Evolutionary conservation across 2,329 filamentous ascomycete genomes (phyloP).

Genomic region (Epichloe gansuensis): DNA sequence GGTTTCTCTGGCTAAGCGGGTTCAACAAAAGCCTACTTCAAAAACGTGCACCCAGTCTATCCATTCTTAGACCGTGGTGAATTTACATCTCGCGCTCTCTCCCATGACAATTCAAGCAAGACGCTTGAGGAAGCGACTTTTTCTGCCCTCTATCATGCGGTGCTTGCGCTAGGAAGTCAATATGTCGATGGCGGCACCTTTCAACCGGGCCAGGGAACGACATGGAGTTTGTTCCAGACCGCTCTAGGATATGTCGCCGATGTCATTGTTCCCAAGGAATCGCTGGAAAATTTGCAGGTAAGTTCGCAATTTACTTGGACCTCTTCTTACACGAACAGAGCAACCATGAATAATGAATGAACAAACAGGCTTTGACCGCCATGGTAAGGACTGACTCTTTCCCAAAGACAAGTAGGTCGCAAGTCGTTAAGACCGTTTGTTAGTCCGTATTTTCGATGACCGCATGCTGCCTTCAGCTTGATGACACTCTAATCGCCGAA

Average conservation of each 20-base stretch:
- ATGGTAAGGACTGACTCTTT: slow-evolving; percentile 1
- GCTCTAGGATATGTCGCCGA: slow-evolving; percentile 11
- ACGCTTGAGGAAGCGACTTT: slow-evolving; percentile 12
- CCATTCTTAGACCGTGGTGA: slow-evolving; percentile 21
- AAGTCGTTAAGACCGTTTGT: not conserved
- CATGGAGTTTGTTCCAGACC: slow-evolving; percentile 12
- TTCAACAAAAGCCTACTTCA: slow-evolving; percentile 20
- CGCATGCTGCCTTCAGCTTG: slow-evolving; percentile 21
- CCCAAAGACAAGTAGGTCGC: no score
- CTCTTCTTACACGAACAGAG: no score
- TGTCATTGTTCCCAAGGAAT: slow-evolving; percentile 4
- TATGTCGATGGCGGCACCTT: slow-evolving; percentile 15
- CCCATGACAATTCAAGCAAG: not conserved
- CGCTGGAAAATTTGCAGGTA: slow-evolving; percentile 3
- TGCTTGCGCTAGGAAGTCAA: slow-evolving; percentile 22
- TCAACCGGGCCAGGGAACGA: slow-evolving; percentile 7
- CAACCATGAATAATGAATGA: not conserved
- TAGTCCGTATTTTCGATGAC: slow-evolving; percentile 25
- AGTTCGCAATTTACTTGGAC: not conserved
- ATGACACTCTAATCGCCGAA: slow-evolving; percentile 19
- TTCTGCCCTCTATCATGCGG: slow-evolving; percentile 21
- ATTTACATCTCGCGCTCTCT: not conserved
- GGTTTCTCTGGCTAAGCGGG: not conserved
- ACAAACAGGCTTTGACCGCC: slow-evolving; percentile 2
- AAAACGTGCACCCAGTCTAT: slow-evolving; percentile 23